Conservation (phyloP, 768 basidiomycete species). For the Hygrocybe coccinea region DNA sequence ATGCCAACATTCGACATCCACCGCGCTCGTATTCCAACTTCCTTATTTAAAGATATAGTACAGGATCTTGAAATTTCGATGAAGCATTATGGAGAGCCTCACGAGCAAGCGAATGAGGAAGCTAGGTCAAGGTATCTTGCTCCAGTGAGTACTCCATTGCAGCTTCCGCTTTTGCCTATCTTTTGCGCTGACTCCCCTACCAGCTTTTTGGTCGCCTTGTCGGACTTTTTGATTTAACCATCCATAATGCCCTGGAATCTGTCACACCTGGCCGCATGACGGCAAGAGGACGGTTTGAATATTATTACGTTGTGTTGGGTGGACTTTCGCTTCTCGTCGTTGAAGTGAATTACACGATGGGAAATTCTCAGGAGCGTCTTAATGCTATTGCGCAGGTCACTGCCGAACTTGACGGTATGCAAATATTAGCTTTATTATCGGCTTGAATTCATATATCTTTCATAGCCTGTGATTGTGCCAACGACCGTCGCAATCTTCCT, state of each 20-base stretch:
- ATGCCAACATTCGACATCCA: conserved; percentile 17
- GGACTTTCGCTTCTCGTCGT: conserved; percentile 2
- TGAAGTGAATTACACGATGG: neutral
- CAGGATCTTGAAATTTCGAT: conserved; percentile 10
- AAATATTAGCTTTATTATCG: neutral
- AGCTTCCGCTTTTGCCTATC: neutral
- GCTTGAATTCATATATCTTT: conserved; percentile 1
- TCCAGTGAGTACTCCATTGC: neutral
- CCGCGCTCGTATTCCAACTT: conserved; percentile 20
- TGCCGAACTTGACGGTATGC: conserved; percentile 1
- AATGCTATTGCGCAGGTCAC: conserved; percentile 4
- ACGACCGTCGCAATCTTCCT: neutral
- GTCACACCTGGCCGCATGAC: neutral
- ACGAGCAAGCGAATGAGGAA: neutral
- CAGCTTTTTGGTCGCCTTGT: conserved; percentile 3
- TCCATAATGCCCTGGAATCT: neutral
- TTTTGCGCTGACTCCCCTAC: neutral
- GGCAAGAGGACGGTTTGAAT: conserved; percentile 1
- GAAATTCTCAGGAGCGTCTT: neutral
- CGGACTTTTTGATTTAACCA: neutral
- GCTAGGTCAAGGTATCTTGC: conserved; percentile 3
- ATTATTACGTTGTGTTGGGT: conserved; percentile 1
- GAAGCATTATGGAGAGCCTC: conserved; percentile 4
- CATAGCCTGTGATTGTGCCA: conserved; percentile 1
- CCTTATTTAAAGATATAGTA: conserved; percentile 16